phyloP scores from a whole-genome alignment of 495 filamentous ascomycete species.

The Rhizodiscina lignyota region DNA sequence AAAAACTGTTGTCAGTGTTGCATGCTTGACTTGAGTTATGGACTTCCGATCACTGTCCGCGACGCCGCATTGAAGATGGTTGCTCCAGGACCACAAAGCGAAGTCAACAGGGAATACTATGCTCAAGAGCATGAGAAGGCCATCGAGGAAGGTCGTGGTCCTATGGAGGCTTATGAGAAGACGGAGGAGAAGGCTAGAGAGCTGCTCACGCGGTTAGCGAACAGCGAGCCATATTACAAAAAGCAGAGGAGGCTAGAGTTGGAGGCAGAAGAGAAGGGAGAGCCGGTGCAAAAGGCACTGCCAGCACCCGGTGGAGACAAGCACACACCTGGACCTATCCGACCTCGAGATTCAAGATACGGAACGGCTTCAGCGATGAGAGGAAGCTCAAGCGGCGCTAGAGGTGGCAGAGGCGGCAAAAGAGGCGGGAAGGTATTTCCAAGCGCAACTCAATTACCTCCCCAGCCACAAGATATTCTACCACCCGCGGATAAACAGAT shows the following conservation, averaged over 20 bases:
- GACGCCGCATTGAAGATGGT: constrained; percentile 98
- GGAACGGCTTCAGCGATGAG: too few species aligned
- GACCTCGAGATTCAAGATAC: constrained; percentile 13
- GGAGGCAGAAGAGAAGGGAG: constrained; percentile 32
- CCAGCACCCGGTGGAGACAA: constrained; percentile 11
- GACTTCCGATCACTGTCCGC: constrained; percentile 78
- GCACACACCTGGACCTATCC: constrained; percentile 21
- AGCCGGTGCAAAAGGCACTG: constrained; percentile 27
- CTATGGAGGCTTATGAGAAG: constrained; percentile 81
- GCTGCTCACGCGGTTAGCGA: constrained; percentile 65
- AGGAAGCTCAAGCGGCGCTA: constrained; percentile 24
- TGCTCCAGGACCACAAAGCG: constrained; percentile 75
- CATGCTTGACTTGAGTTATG: constrained; percentile 94
- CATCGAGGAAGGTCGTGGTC: constrained; percentile 72
- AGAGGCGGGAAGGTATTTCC: constrained; percentile 48
- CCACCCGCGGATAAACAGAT: constrained; percentile 73
- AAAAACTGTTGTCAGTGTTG: constrained; percentile 99
- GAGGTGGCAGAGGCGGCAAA: constrained; percentile 22
- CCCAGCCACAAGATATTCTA: constrained; percentile 61
- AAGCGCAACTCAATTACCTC: constrained; percentile 55
- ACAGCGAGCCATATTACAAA: constrained; percentile 87
- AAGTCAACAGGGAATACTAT: constrained; percentile 91
- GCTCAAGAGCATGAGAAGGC: constrained; percentile 93
- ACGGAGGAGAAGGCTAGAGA: constrained; percentile 91
- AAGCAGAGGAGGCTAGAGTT: constrained; percentile 54